Evolutionary conservation across 352 stramenopile species (phyloP).

Genomic region (Globisporangium irregulare): DNA sequence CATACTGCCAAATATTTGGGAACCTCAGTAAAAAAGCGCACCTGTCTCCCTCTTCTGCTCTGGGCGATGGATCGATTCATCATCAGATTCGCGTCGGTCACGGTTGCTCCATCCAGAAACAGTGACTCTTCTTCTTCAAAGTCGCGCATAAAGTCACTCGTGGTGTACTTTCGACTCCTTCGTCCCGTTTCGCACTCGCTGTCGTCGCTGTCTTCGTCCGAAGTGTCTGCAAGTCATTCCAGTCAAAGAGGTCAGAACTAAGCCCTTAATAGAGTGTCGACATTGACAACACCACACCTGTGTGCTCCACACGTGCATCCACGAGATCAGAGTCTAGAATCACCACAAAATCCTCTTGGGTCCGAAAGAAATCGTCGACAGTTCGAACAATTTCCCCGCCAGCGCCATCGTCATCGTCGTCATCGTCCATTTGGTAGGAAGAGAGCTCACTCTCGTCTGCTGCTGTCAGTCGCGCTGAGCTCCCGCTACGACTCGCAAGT

Average conservation of each 20-base stretch:
- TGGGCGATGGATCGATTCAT: neutral
- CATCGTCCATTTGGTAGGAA: constrained; percentile 24
- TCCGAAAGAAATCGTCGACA: constrained; percentile 65
- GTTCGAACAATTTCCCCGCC: constrained; percentile 21
- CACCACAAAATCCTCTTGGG: constrained; percentile 35
- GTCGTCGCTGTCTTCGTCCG: constrained; percentile 51
- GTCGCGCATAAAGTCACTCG: constrained; percentile 77
- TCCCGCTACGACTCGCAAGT: neutral
- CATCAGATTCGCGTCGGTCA: constrained; percentile 17
- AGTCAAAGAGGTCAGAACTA: neutral
- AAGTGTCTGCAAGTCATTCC: constrained; percentile 9
- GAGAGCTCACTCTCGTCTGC: constrained; percentile 3
- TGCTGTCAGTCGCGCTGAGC: constrained; percentile 5
- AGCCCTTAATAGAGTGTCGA: neutral
- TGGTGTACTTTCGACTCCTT: constrained; percentile 64
- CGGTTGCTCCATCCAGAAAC: constrained; percentile 25
- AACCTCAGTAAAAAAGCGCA: neutral
- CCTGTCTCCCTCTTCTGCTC: constrained; percentile 12
- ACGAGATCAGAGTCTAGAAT: constrained; percentile 20
- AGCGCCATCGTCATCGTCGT: constrained; percentile 19
- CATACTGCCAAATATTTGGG: neutral
- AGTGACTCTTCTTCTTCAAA: constrained; percentile 68
- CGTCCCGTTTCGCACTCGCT: constrained; percentile 31
- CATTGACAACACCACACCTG: constrained; percentile 17
- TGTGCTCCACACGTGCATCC: constrained; percentile 13